Base-by-base conservation (phyloP, 495 filamentous ascomycete genomes). In the Penicillium malachiteum region DNA sequence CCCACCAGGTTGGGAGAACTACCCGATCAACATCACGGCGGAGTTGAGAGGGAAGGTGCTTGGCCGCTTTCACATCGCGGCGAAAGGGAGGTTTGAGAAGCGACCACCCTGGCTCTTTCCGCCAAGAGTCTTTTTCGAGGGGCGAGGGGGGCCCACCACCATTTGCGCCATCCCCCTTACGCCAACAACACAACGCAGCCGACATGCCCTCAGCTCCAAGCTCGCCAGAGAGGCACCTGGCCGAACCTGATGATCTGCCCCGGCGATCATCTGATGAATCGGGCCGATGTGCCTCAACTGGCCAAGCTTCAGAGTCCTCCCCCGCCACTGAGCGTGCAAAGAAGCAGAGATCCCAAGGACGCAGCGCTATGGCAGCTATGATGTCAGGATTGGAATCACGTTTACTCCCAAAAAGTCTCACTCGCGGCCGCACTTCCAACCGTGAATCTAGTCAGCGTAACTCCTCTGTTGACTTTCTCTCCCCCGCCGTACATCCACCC, bases 391-490 rank as follows among this genome's bases (percentile, higher is more conserved):
- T 75, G 48, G 72, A 75, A 44, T 58, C 69, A 10, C 65, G 62
- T 14, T 55, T 73, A 41, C 66, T 71, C 6, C 66, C 71, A 12
- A 63, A 63, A 62, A 71, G 69, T 58, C 70, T 77, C 50, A 55
- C 65, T 33, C 68, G 73, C 42, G 71, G 74, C 1, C 58, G 71
- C 58, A 76, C 78, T 37, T 66, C 71, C 7, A 72, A 68, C 44
- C 70, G 73, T 9, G 73, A 81, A 52, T 76, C 77, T 48, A 81
- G 82, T 26, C 61, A 75, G 31, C 58, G 73, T 3, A 81, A 78
- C 1, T 70, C 78, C 30, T 77, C 71, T n/a, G 72, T 79, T 51
- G 86, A 88, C 63, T 87, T 57, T 10, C 81, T 77, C 53, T 87
- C 86, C 43, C 83, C 87, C 30, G 76, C 77, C 39, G 77, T 82